Percentiles rank a stretch among this genome's conserved stretches.
phyloP scores from a whole-genome alignment of 2,329 filamentous ascomycete genomes.

The Trichoderma sp. region DNA sequence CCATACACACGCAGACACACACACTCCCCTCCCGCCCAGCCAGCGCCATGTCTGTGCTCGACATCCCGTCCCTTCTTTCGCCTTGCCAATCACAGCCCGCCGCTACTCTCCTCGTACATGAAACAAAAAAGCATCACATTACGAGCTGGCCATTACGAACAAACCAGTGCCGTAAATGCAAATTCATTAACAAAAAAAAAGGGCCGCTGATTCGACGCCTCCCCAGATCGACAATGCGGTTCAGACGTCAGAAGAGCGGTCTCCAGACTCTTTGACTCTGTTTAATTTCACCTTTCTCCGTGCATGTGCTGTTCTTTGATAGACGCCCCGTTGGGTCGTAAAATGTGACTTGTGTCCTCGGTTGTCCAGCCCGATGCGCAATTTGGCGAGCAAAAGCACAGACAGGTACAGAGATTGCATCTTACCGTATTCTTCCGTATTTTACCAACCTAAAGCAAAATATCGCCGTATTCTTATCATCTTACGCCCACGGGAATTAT shows the following conservation, averaged over 20 bases:
- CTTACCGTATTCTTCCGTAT: neutral
- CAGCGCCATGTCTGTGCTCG: neutral
- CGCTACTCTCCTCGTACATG: neutral
- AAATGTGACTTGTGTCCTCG: neutral
- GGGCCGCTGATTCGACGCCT: neutral
- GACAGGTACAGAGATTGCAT: neutral
- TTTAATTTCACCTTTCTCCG: neutral
- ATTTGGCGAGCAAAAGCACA: neutral
- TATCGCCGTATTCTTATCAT: neutral
- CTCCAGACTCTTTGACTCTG: neutral
- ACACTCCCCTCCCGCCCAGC: neutral
- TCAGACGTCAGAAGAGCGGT: slow-evolving; percentile 12
- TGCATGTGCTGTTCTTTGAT: neutral
- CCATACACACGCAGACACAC: neutral
- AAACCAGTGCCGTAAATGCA: neutral
- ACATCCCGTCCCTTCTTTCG: neutral
- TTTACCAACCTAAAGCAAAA: neutral
- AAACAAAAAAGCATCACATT: neutral
- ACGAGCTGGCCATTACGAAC: neutral
- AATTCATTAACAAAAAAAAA: neutral
- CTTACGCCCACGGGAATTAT: neutral
- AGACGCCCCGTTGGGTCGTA: neutral
- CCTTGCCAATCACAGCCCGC: neutral
- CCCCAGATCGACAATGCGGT: neutral
- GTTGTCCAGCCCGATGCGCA: neutral